Conservation (phyloP, 371 early-diverging fungal genomes). For the Apophysomyces sp. region DNA sequence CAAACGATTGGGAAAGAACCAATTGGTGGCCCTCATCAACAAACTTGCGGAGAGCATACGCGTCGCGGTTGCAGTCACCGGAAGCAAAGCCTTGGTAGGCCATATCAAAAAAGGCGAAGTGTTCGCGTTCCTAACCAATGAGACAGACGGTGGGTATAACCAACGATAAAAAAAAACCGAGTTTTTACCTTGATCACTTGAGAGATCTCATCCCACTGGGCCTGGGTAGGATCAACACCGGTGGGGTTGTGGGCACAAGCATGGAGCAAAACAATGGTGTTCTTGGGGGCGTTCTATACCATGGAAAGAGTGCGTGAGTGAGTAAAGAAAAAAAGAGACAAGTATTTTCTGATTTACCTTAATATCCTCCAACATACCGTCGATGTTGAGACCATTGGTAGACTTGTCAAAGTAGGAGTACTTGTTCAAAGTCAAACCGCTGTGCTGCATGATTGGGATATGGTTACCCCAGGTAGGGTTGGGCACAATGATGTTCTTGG, state of each 20-base stretch:
- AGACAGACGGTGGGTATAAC: too few species aligned
- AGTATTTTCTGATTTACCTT: constrained; percentile 43
- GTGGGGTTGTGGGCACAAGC: constrained; percentile 99
- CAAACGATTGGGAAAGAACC: constrained; percentile 93
- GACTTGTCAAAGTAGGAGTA: constrained; percentile 95
- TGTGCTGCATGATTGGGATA: constrained; percentile 89
- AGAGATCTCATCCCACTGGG: constrained; percentile 92
- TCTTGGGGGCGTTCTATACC: constrained; percentile 74
- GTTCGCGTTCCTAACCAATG: constrained; percentile 65
- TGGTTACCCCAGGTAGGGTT: constrained; percentile 99
- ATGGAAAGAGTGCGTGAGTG: not conserved
- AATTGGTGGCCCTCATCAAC: constrained; percentile 78
- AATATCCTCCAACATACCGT: constrained; percentile 89
- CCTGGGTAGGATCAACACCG: constrained; percentile 94
- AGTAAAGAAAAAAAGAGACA: not conserved
- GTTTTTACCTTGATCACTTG: constrained; percentile 63
- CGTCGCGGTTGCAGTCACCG: constrained; percentile 89
- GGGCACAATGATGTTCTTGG: constrained; percentile 91
- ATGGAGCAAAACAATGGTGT: constrained; percentile 92
- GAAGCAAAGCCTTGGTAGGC: constrained; percentile 99
- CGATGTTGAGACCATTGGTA: constrained; percentile 93
- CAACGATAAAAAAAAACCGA: not conserved
- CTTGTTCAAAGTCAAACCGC: constrained; percentile 82
- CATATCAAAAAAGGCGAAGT: constrained; percentile 97
- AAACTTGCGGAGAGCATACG: constrained; percentile 94